These are phyloP conservation scores for Pichia sp. DNA, from an alignment of 1,139 yeast species.

Conservation along the genomic window DNA sequence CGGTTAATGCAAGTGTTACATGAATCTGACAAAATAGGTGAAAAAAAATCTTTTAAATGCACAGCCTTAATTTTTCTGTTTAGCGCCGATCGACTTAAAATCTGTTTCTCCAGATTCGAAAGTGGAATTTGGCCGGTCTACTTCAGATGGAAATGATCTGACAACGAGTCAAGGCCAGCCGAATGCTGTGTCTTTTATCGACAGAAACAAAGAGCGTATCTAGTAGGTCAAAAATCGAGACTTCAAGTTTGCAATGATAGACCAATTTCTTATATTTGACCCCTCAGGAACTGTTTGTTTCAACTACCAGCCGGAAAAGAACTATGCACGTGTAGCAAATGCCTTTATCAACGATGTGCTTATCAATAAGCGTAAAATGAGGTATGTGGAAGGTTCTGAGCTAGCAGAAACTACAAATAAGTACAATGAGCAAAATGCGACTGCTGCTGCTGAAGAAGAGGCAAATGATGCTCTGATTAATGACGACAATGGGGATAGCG, in stretches of 20 bases:
- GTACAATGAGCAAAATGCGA: slow-evolving; percentile 16
- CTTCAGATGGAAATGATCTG: not conserved
- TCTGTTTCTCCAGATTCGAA: no score
- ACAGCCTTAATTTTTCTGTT: not conserved
- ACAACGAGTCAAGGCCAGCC: not conserved
- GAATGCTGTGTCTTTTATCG: not conserved
- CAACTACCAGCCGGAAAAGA: slow-evolving; percentile 41
- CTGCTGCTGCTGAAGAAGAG: slow-evolving; percentile 18
- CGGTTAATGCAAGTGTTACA: not conserved
- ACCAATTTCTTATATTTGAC: slow-evolving; percentile 51
- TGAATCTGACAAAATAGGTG: not conserved
- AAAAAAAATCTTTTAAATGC: not conserved
- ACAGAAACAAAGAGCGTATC: not conserved
- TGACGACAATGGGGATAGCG: slow-evolving; percentile 6
- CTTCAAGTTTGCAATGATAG: slow-evolving; percentile 39
- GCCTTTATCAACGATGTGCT: slow-evolving; percentile 47
- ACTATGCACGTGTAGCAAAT: slow-evolving; percentile 44
- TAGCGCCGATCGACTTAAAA: not conserved
- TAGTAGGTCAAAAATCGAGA: not conserved
- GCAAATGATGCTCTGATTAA: slow-evolving; percentile 7
- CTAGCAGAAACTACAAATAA: not conserved
- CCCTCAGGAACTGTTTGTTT: slow-evolving; percentile 57
- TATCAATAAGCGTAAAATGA: slow-evolving; percentile 40
- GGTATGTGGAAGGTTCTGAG: slow-evolving; percentile 27
- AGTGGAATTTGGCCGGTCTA: not conserved